A percentile compares a stretch with the other conserved stretches of the same genome.
Conservation (phyloP, 2,329 filamentous ascomycete species). For the Blumeriella jaapii region DNA sequence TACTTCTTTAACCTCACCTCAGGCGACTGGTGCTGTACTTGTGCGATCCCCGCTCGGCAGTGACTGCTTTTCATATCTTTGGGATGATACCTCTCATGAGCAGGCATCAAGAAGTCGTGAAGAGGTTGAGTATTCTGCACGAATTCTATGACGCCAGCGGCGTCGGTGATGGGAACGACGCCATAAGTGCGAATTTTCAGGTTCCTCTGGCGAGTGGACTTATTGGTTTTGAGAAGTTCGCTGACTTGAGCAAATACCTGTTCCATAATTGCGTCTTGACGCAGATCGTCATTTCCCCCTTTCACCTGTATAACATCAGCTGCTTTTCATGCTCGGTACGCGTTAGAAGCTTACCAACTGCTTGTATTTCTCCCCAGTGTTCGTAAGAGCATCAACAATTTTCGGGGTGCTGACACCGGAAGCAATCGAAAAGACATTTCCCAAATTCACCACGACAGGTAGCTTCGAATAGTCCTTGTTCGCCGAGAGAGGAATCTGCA, state of each 20-base stretch:
- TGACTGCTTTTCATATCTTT: conserved; percentile 65
- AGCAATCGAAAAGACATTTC: conserved; percentile 78
- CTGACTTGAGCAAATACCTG: conserved; percentile 97
- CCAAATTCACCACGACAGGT: conserved; percentile 62
- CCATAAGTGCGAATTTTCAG: conserved; percentile 94
- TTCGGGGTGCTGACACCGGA: conserved; percentile 89
- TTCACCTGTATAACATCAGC: conserved; percentile 49
- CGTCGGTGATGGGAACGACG: conserved; percentile 76
- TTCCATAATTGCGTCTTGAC: conserved; percentile 98
- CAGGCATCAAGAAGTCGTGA: conserved; percentile 84
- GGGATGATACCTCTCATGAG: conserved; percentile 78
- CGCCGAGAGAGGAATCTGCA: conserved; percentile 65
- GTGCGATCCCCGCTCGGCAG: conserved; percentile 70
- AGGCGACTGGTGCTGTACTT: conserved; percentile 56
- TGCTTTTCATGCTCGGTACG: conserved; percentile 2
- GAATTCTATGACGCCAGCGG: conserved; percentile 91
- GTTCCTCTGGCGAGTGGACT: conserved; percentile 75
- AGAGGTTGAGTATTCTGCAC: conserved; percentile 87
- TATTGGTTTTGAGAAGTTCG: conserved; percentile 74
- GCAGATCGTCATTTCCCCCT: conserved; percentile 87
- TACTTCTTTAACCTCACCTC: conserved; percentile 65
- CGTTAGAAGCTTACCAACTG: conserved; percentile 52
- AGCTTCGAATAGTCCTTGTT: conserved; percentile 66
- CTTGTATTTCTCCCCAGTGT: conserved; percentile 69
- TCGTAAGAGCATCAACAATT: conserved; percentile 72